Evolutionary conservation across 192 early-diverging fungal genomes (phyloP), one percentile per base, ranked within the genome.

Genomic region (Rhizoclosmatium globosum): DNA sequence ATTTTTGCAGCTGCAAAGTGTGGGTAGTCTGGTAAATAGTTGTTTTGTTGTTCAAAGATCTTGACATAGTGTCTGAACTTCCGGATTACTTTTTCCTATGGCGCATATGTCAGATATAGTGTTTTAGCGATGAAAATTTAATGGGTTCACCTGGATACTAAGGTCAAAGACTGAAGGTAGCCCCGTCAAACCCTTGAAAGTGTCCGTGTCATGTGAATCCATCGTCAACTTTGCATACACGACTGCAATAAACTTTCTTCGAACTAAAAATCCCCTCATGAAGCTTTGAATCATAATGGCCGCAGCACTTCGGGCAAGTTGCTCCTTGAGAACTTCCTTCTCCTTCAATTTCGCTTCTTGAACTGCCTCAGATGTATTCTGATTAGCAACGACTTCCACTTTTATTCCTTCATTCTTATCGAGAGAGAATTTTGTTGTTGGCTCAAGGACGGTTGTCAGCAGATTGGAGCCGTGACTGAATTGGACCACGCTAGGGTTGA

Each of bases 1-100:
- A 91, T 88, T 47, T 79, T 82, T 4, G 85, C 85, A 9, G 89
- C 85, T 60, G 86, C 89, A 66, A 87, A 90, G 15, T 82, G 72
- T 0, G 87, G 84, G 73, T 83, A 91, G n/a, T 82, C 83, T 2
- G 89, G 89, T n/a, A 85, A 81, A 23, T 77, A 67, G 9, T 66
- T 42, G 4, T 64, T 39, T 38, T 47, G 74, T 6, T 23, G 53
- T 71, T 90, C 89, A 42, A 82, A 75, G 3, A 78, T 68, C 11
- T 3, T 21, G 76, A 85, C 87, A 73, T 85, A 89, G 13, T 11
- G 57, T 42, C 79, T 62, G 71, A 84, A 91, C 47, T 80, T 85
- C n/a, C 72, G 61, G 42, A 87, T 44, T 59, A 91, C 56, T 47
- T 67, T 53, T 82, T 91, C 89, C 88, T 91, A 47, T 7, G 21